phyloP scores from a whole-genome alignment of 345 rosid genomes.

The Leavenworthia alabamica region DNA sequence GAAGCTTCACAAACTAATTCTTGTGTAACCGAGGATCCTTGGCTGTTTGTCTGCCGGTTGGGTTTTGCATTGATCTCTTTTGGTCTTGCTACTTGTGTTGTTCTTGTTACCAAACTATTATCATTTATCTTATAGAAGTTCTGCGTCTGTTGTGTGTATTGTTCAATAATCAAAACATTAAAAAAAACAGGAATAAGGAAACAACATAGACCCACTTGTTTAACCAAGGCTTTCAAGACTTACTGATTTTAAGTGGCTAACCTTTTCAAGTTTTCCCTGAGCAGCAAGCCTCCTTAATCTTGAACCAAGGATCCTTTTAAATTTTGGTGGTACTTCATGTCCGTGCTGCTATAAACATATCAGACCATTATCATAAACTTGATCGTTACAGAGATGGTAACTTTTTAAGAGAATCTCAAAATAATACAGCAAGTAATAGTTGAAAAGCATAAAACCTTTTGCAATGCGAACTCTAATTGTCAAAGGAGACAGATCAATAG shows the following conservation, averaged over 20 bases:
- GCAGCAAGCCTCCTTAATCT: slow-evolving; percentile 69
- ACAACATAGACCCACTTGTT: slow-evolving; percentile 13
- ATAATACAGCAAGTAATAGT: background rate
- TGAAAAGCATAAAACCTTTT: background rate
- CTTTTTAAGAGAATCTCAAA: background rate
- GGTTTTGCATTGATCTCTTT: slow-evolving; percentile 28
- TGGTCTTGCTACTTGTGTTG: slow-evolving; percentile 36
- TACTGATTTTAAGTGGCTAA: slow-evolving; percentile 32
- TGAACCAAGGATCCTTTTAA: slow-evolving; percentile 52
- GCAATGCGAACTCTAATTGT: too few species aligned
- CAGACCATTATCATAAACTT: slow-evolving; percentile 10
- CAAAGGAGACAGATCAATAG: background rate
- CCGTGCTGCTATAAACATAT: slow-evolving; percentile 43
- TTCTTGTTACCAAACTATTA: slow-evolving; percentile 31
- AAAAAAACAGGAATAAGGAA: background rate
- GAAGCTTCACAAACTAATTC: slow-evolving; percentile 45
- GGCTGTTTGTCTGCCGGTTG: slow-evolving; percentile 27
- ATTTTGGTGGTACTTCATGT: slow-evolving; percentile 53
- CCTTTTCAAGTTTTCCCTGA: slow-evolving; percentile 71
- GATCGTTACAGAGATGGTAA: background rate
- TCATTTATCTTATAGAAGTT: slow-evolving; percentile 51
- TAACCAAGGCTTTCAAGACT: slow-evolving; percentile 29
- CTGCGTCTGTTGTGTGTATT: slow-evolving; percentile 46
- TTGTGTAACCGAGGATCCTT: slow-evolving; percentile 7
- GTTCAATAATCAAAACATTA: slow-evolving; percentile 5